Evolutionary conservation across 108 stramenopile genomes (phyloP), one percentile per base, ranked within the genome.

Genomic region (Schizochytrium sp.): DNA sequence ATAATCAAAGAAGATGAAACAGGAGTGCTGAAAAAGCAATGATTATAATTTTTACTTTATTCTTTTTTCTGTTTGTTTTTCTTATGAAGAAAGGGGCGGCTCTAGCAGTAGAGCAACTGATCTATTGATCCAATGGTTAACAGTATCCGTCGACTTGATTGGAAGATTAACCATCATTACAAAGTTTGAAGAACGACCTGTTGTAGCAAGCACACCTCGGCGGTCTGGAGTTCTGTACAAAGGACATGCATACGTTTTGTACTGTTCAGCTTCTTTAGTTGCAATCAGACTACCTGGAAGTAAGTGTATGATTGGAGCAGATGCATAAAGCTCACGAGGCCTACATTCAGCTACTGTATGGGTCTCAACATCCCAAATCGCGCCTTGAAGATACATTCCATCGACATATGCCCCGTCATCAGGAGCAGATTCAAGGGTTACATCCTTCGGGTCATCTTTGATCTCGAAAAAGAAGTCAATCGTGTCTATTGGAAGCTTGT

Each of bases 361-460:
- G 1, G 49, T 46, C 15, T 3, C 83, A 10, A 58, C 57, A 64
- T 92, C 92, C 94, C 94, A 95, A 28, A 94, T 76, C 10, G 93
- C 94, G 19, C 94, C 94, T 61, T 95, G 92, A 17, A 95, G 45
- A 60, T 92, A 95, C 19, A 95, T 59, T 2, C 94, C 94, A 55
- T 91, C 57, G 19, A 94, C 44, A 76, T 76, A 90, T 1, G 94
- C 94, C 8, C 94, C 94, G 58, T 94, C 94, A 7, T 88, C 92
- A 15, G 94, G 91, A 3, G 56, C 58, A 19, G 59, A 17, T 60
- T 28, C 28, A 28, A 28, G 28, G 28, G 28, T 28, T 28, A 28
- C 28, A 28, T 28, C 28, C 28, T 28, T 28, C 28, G 28, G 28
- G 13, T 89, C 88, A 3, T 3, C 87, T 47, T 61, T 44, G 42